Base-by-base conservation (phyloP, 352 stramenopile genomes). In the Phytophthora boehmeriae region DNA sequence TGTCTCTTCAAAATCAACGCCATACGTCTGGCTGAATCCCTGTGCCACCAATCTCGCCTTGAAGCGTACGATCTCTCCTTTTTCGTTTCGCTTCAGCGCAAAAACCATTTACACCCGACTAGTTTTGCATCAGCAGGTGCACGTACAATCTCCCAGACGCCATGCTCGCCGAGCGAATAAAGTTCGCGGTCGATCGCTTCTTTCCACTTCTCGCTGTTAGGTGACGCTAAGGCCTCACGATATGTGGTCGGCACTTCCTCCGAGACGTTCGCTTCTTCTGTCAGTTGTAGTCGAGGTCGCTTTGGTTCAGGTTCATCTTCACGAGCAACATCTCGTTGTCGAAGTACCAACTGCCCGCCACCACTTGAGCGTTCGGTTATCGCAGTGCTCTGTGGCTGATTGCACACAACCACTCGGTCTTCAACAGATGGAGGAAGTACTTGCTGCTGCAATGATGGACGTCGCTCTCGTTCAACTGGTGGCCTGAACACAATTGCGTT, bases 1-100 rank as follows among this genome's bases (percentile, higher is more conserved):
- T 2, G 58, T 78, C 16, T 74, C 22, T 0, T 6, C 32, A 41
- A 63, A 76, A 32, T 78, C 59, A 0, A 78, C 28, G 14, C 55
- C 55, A 9, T 45, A 56, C 5, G 20, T 55, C 38, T 78, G 72
- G 14, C 53, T 14, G 47, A 47, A 81, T 10, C 68, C 59, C 4
- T 63, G 51, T 1, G 67, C 46, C 17, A 73, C 54, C 0, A 76
- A 32, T 8, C 73, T 49, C 23, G 65, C 64, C 46, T 81, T 78
- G 44, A 54, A 76, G 0, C 66, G 50, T 9, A 47, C 34, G 14
- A 71, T 55, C 5, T 50, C 32, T 14, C 66, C 56, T 19, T 54
- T 8, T 16, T 46, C 53, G 14, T 76, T 47, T 0, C 34, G 11
- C 46, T 80, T 75, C 5, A 63, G 14, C 1, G 41, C 36, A 30